phyloP scores from a whole-genome alignment of 202 grass and related monocot genomes.

The Cymbopogon flexuosus region DNA sequence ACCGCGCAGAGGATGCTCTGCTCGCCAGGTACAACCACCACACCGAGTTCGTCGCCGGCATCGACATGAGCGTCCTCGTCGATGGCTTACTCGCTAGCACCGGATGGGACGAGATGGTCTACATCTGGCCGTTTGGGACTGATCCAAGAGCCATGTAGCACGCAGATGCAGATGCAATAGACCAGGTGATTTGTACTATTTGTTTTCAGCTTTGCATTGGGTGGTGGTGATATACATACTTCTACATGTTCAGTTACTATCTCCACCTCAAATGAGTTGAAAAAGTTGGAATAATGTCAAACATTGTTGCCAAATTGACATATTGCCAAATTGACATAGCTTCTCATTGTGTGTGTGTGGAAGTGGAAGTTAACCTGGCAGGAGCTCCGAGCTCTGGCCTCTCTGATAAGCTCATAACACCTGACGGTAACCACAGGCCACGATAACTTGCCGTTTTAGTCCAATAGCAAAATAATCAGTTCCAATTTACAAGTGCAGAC shows the following conservation, averaged over 20 bases:
- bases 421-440: background rate
- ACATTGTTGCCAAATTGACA: background rate
- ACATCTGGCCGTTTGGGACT: slow-evolving; percentile 73
- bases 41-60: slow-evolving; percentile 74
- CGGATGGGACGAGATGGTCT: slow-evolving; percentile 87
- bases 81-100: slow-evolving; percentile 79
- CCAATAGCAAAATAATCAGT: background rate
- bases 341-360: background rate
- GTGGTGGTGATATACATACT: slow-evolving; percentile 16
- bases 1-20: slow-evolving; percentile 64
- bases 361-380: background rate
- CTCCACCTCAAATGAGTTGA: slow-evolving; percentile 18
- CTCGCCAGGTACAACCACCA: slow-evolving; percentile 69
- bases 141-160: slow-evolving; percentile 63
- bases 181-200: slow-evolving; percentile 21
- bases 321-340: background rate
- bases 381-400: background rate
- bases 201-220: slow-evolving; percentile 26
- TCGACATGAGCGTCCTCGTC: slow-evolving; percentile 87
- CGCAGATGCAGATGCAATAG: slow-evolving; percentile 2
- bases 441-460: background rate
- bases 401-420: background rate
- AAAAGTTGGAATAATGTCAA: slow-evolving; percentile 32
- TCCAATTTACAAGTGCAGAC: background rate
- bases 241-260: background rate